A percentile compares a stretch with the other conserved stretches of the same genome.
Evolutionary conservation across 768 basidiomycete species (phyloP).

Genomic region (Hygrocybe punicea): DNA sequence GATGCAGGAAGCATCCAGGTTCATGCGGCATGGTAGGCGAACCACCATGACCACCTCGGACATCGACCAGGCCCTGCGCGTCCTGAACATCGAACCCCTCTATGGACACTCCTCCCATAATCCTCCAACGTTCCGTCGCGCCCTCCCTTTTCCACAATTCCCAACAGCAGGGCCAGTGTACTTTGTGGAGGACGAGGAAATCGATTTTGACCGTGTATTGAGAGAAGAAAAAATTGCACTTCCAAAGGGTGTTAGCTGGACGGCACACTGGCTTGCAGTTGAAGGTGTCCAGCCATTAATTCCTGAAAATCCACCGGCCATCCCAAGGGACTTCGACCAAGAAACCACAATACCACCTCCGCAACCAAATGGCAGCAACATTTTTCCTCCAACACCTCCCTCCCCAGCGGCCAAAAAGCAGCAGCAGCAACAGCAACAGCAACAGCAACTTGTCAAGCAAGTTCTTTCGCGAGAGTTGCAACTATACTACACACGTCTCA

Average conservation of each 20-base stretch:
- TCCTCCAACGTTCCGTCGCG: constrained; percentile 58
- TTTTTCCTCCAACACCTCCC: constrained; percentile 6
- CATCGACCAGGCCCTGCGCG: constrained; percentile 90
- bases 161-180: constrained; percentile 71
- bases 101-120: constrained; percentile 77
- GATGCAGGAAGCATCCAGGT: constrained; percentile 86
- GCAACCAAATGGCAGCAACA: constrained; percentile 3
- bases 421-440: constrained; percentile 48
- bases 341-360: not conserved
- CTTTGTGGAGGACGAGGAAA: constrained; percentile 94
- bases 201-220: constrained; percentile 90
- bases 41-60: constrained; percentile 88
- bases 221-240: constrained; percentile 81
- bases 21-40: constrained; percentile 91
- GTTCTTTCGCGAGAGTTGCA: constrained; percentile 92
- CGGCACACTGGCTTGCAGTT: constrained; percentile 96
- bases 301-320: constrained; percentile 89
- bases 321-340: constrained; percentile 52
- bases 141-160: constrained; percentile 50
- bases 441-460: constrained; percentile 82
- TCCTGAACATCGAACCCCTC: constrained; percentile 93
- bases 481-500: constrained; percentile 90
- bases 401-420: constrained; percentile 10
- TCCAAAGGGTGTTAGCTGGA: constrained; percentile 80
- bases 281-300: constrained; percentile 98